Evolutionary conservation across 169 alveolate genomes (phyloP).

Genomic region (Plasmodium relictum): DNA sequence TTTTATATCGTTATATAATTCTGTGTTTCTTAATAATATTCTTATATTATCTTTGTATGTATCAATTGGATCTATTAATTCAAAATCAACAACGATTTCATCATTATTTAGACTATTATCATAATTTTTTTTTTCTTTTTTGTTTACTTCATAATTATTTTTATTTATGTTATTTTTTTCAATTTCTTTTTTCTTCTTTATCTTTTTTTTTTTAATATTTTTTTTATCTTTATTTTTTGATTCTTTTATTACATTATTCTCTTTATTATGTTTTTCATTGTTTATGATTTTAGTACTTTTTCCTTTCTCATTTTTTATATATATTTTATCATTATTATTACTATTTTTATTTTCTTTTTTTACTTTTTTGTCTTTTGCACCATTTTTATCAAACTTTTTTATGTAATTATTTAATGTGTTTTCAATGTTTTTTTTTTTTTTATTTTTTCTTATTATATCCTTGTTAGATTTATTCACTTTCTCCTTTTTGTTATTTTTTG

Average conservation of each 20-base stretch:
- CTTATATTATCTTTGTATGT: slow-evolving; percentile 44
- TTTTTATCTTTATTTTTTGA: neutral
- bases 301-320: neutral
- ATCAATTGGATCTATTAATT: slow-evolving; percentile 54
- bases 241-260: neutral
- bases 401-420: neutral
- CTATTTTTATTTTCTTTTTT: neutral
- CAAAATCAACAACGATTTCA: slow-evolving; percentile 42
- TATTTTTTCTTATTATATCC: neutral
- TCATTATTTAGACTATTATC: neutral
- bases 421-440: neutral
- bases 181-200: neutral
- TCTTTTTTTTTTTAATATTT: neutral
- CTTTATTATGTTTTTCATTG: neutral
- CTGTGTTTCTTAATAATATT: slow-evolving; percentile 33
- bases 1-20: slow-evolving; percentile 25
- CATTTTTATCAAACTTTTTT: neutral
- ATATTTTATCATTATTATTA: neutral
- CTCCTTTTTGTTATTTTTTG: neutral
- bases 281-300: neutral
- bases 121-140: slow-evolving; percentile 2
- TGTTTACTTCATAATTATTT: neutral
- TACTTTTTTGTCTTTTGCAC: neutral
- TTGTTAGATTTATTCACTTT: neutral
- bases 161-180: neutral